A percentile compares a stretch with the other conserved stretches of the same genome.
These are phyloP conservation scores for Salix udensis DNA, from an alignment of 345 rosid genomes.

Conservation along the genomic window DNA sequence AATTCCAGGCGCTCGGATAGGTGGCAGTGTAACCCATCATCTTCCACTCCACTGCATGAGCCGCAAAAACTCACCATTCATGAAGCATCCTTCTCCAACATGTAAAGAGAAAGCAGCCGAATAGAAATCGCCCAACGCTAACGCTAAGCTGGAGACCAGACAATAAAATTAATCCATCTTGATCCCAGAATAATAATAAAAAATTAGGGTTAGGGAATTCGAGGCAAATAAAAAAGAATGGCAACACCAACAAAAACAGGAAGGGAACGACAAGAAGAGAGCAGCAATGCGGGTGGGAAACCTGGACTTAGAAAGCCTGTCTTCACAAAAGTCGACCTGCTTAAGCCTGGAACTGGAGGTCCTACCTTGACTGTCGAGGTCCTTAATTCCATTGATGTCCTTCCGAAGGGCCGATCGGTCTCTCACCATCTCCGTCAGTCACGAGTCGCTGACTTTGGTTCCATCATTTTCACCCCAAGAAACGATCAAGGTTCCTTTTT, in stretches of 20 bases:
- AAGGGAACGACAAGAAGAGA: background rate
- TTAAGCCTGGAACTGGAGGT: slow-evolving; percentile 42
- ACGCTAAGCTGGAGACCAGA: too few species aligned
- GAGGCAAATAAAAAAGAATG: background rate
- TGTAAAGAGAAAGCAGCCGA: too few species aligned
- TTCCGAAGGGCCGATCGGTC: slow-evolving; percentile 33
- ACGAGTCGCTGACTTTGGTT: slow-evolving; percentile 41
- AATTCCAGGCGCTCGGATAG: too few species aligned
- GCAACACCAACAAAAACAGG: background rate
- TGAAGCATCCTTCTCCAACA: too few species aligned
- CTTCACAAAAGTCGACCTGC: slow-evolving; percentile 44
- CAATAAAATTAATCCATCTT: background rate
- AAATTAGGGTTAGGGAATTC: background rate
- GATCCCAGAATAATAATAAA: background rate
- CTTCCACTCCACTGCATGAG: background rate
- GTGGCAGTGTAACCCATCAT: background rate
- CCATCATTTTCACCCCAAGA: slow-evolving; percentile 40
- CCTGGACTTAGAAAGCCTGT: slow-evolving; percentile 41
- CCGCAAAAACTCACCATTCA: background rate
- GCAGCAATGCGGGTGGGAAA: slow-evolving; percentile 5
- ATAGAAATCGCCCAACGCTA: too few species aligned
- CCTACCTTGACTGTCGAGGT: slow-evolving; percentile 41
- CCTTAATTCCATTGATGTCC: slow-evolving; percentile 26
- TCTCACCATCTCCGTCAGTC: slow-evolving; percentile 30
- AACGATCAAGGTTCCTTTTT: slow-evolving; percentile 15